Evolutionary conservation across 768 basidiomycete species (phyloP).

Genomic region (Mycena olivaceomarginata): DNA sequence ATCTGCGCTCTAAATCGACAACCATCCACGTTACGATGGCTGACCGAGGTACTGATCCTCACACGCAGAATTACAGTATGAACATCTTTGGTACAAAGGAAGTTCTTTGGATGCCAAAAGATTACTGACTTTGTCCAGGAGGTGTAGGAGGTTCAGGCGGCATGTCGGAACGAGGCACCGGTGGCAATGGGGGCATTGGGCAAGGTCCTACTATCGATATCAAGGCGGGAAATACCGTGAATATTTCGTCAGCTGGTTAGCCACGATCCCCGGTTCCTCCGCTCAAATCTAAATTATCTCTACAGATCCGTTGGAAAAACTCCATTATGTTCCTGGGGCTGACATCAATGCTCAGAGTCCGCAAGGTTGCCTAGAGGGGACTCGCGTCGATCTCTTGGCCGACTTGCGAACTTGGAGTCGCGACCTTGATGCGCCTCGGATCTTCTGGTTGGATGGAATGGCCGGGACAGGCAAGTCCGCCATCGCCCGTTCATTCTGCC

Average conservation of each 20-base stretch:
- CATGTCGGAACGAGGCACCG: background rate
- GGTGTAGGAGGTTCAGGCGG: background rate
- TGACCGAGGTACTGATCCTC: no score
- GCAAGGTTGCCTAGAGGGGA: constrained; percentile 9
- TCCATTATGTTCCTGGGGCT: background rate
- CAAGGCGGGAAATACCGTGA: background rate
- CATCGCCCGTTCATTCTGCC: constrained; percentile 11
- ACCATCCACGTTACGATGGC: no score
- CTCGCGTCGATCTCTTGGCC: constrained; percentile 4
- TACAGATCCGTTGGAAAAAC: constrained; percentile 10
- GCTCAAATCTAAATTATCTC: background rate
- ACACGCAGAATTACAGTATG: no score
- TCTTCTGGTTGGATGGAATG: constrained; percentile 15
- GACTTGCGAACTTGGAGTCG: background rate
- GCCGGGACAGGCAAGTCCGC: background rate
- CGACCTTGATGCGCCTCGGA: background rate
- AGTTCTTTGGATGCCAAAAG: no score
- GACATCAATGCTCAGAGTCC: constrained; percentile 12
- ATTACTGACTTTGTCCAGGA: no score
- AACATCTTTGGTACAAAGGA: no score
- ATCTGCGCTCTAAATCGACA: no score
- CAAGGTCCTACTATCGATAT: background rate
- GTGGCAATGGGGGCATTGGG: background rate
- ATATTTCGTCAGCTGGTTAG: background rate
- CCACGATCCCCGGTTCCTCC: background rate